Percentiles rank a stretch among this genome's conserved stretches.
Conservation (phyloP, 164 flowering plant species). For the Sextonia rubra region DNA sequence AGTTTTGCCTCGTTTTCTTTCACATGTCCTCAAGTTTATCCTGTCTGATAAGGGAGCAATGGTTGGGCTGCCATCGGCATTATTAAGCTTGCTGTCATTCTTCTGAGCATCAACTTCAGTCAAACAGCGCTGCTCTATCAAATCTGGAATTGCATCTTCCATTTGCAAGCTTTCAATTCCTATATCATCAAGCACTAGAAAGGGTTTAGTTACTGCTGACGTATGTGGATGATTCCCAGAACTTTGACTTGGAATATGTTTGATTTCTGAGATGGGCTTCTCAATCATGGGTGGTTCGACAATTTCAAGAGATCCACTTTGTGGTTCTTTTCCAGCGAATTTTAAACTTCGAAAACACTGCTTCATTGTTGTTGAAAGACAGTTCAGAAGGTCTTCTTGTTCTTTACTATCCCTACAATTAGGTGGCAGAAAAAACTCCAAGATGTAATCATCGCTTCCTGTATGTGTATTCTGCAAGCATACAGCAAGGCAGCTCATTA, state of each 20-base stretch:
- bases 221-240: slow-evolving; percentile 3
- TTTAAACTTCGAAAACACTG: slow-evolving; percentile 60
- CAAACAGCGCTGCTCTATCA: slow-evolving; percentile 22
- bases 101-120: slow-evolving; percentile 20
- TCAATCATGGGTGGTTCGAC: slow-evolving; percentile 37
- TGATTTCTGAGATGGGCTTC: slow-evolving; percentile 24
- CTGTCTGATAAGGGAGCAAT: slow-evolving; percentile 22
- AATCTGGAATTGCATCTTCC: slow-evolving; percentile 16
- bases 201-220: slow-evolving; percentile 16
- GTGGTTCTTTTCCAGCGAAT: slow-evolving; percentile 53
- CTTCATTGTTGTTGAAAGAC: slow-evolving; percentile 63
- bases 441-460: slow-evolving; percentile 78
- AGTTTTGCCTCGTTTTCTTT: slow-evolving; percentile 73
- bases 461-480: slow-evolving; percentile 70
- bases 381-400: slow-evolving; percentile 52
- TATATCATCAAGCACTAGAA: slow-evolving; percentile 19
- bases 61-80: slow-evolving; percentile 17
- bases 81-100: slow-evolving; percentile 15
- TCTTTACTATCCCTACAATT: slow-evolving; percentile 36
- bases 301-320: slow-evolving; percentile 49
- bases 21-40: slow-evolving; percentile 37
- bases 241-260: slow-evolving; percentile 6
- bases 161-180: slow-evolving; percentile 10
- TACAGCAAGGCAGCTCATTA: slow-evolving; percentile 71
- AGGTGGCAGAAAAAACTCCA: slow-evolving; percentile 89